phyloP scores from a whole-genome alignment of 2,329 filamentous ascomycete genomes.

The Herpotrichia juniperi region DNA sequence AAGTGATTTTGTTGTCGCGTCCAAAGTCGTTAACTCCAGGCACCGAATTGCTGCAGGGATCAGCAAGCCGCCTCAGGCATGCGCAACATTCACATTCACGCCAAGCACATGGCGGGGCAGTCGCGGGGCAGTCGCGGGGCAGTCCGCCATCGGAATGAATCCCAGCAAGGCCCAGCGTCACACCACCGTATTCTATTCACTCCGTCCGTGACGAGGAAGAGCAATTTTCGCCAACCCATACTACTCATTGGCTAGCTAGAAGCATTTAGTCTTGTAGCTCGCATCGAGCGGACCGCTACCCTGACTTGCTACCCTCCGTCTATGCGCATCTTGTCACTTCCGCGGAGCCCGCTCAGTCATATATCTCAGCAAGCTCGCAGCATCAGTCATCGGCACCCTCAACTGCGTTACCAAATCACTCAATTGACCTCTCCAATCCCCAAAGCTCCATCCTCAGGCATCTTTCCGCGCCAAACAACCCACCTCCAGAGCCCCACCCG shows the following conservation, averaged over 20 bases:
- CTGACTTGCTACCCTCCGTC: slow-evolving; percentile 4
- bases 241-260: neutral
- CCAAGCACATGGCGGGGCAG: neutral
- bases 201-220: neutral
- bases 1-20: neutral
- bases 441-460: slow-evolving; percentile 7
- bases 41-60: slow-evolving; percentile 23
- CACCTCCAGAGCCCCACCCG: neutral
- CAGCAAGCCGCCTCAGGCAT: slow-evolving; percentile 4
- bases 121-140: neutral
- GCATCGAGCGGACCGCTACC: neutral
- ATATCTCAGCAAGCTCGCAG: slow-evolving; percentile 30
- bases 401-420: slow-evolving; percentile 20
- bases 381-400: slow-evolving; percentile 36
- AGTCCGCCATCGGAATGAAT: too few species aligned
- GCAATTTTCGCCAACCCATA: neutral
- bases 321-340: slow-evolving; percentile 18
- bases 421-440: slow-evolving; percentile 16
- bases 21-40: slow-evolving; percentile 6
- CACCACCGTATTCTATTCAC: neutral
- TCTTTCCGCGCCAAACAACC: neutral
- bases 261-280: neutral
- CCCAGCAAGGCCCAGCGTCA: neutral
- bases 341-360: slow-evolving; percentile 15
- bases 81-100: neutral